phyloP scores from a whole-genome alignment of 1,284 basidiomycete genomes.

The Quambalaria eucalypti region DNA sequence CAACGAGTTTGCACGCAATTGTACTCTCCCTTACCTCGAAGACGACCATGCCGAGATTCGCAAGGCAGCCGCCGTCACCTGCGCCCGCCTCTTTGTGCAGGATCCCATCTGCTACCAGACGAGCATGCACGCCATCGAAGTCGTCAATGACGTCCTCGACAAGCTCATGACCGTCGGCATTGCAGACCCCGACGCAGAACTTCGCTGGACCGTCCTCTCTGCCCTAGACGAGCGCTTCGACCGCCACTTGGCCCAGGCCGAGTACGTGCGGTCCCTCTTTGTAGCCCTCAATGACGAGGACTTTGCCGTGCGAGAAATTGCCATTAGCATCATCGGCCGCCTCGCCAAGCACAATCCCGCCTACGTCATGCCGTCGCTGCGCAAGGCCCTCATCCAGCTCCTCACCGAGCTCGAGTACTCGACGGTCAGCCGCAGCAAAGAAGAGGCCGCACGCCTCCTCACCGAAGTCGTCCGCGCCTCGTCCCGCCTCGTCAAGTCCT shows the following conservation, averaged over 20 bases:
- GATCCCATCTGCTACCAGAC: conserved; percentile 96
- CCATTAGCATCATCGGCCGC: conserved; percentile 83
- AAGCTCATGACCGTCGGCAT: conserved; percentile 94
- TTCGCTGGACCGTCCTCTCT: conserved; percentile 58
- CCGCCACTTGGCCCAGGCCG: conserved; percentile 94
- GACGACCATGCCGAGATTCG: conserved; percentile 83
- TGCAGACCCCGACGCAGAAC: conserved; percentile 64
- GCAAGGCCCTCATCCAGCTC: conserved; percentile 91
- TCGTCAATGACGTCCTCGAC: conserved; percentile 94
- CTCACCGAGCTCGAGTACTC: conserved; percentile 96
- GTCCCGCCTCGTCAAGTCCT: conserved; percentile 87
- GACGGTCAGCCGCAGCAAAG: conserved; percentile 68
- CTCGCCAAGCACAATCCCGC: conserved; percentile 93
- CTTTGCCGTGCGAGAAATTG: conserved; percentile 83
- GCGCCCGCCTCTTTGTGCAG: conserved; percentile 75
- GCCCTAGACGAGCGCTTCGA: conserved; percentile 90
- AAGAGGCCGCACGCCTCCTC: conserved; percentile 50
- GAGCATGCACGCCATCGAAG: conserved; percentile 90
- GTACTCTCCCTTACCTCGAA: conserved; percentile 87
- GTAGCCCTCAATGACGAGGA: conserved; percentile 96
- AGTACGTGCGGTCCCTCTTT: conserved; percentile 92
- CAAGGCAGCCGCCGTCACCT: conserved; percentile 81
- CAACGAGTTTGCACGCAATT: conserved; percentile 89
- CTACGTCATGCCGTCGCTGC: conserved; percentile 93
- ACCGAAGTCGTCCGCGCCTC: conserved; percentile 56